A percentile compares a stretch with the other conserved stretches of the same genome.
These are phyloP conservation scores for Microsporum canis DNA, from an alignment of 2,329 filamentous ascomycete genomes.

Conservation along the genomic window DNA sequence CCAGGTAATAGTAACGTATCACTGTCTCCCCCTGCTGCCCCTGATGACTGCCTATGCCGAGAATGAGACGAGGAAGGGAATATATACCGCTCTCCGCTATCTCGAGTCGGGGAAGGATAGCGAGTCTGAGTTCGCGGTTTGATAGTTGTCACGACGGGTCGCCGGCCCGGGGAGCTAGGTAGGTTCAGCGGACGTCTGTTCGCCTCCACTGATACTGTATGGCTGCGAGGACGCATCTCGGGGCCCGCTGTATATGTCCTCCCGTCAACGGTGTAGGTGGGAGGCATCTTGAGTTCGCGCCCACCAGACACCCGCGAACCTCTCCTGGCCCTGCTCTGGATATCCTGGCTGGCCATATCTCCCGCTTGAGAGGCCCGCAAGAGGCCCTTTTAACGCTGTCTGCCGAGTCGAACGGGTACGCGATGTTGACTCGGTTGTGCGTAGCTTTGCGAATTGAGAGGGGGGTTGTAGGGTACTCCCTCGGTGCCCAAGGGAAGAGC, in stretches of 20 bases:
- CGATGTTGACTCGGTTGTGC: background rate
- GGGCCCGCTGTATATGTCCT: background rate
- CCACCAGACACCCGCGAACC: background rate
- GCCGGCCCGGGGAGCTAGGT: background rate
- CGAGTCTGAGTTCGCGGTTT: slow-evolving; percentile 26
- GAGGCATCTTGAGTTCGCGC: background rate
- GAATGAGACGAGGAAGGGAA: slow-evolving; percentile 21
- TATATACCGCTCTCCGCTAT: slow-evolving; percentile 27
- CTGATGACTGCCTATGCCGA: background rate
- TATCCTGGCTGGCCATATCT: background rate
- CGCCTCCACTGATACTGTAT: background rate
- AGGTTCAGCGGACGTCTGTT: background rate
- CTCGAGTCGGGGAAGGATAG: slow-evolving; percentile 15
- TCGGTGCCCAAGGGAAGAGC: background rate
- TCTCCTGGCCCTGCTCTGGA: background rate
- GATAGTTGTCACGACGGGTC: slow-evolving; percentile 21
- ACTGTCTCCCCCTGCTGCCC: background rate
- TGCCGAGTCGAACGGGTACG: background rate
- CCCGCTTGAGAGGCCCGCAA: background rate
- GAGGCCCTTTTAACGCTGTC: background rate
- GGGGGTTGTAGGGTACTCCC: background rate
- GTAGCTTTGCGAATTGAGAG: background rate
- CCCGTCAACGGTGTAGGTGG: background rate
- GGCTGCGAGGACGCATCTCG: slow-evolving; percentile 2
- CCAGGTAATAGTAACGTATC: background rate